Percentiles rank a stretch among this genome's conserved stretches.
These are phyloP conservation scores for Starmera caribaea DNA, from an alignment of 805 yeast genomes.

Conservation along the genomic window DNA sequence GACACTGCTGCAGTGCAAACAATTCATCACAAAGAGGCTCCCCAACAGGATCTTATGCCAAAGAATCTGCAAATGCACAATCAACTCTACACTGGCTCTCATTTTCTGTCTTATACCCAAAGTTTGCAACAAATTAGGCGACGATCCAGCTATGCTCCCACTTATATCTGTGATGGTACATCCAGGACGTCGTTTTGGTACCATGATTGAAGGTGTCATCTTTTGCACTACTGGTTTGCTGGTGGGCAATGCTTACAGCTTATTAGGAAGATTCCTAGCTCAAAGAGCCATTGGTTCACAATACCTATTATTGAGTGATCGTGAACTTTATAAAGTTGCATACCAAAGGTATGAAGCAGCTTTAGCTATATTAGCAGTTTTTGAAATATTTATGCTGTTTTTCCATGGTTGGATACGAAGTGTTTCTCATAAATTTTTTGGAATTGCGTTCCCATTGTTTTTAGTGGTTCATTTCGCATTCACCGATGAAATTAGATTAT, in stretches of 20 bases:
- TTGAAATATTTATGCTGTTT: slow-evolving; percentile 36
- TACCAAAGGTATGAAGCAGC: slow-evolving; percentile 28
- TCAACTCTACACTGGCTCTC: slow-evolving; percentile 31
- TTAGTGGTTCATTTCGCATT: slow-evolving; percentile 41
- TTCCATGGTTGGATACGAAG: slow-evolving; percentile 42
- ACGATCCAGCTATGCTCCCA: slow-evolving; percentile 34
- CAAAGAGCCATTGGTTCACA: slow-evolving; percentile 23
- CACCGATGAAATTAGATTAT: slow-evolving; percentile 22
- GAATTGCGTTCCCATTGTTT: slow-evolving; percentile 37
- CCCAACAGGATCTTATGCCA: slow-evolving; percentile 23
- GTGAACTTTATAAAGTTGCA: slow-evolving; percentile 18
- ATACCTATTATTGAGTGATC: slow-evolving; percentile 21
- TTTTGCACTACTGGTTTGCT: slow-evolving; percentile 31
- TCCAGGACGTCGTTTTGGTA: slow-evolving; percentile 40
- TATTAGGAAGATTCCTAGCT: slow-evolving; percentile 32
- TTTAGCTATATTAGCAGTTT: slow-evolving; percentile 32
- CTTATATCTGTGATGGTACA: slow-evolving; percentile 37
- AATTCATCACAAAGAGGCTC: background rate
- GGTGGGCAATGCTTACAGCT: slow-evolving; percentile 31
- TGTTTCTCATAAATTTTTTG: slow-evolving; percentile 35
- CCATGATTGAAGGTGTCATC: slow-evolving; percentile 33
- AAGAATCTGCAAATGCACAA: slow-evolving; percentile 28
- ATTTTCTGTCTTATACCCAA: slow-evolving; percentile 30
- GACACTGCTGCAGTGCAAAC: background rate
- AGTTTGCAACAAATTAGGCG: slow-evolving; percentile 26